phyloP scores from a whole-genome alignment of 306 rosid genomes.

The Cucumis hystrix region DNA sequence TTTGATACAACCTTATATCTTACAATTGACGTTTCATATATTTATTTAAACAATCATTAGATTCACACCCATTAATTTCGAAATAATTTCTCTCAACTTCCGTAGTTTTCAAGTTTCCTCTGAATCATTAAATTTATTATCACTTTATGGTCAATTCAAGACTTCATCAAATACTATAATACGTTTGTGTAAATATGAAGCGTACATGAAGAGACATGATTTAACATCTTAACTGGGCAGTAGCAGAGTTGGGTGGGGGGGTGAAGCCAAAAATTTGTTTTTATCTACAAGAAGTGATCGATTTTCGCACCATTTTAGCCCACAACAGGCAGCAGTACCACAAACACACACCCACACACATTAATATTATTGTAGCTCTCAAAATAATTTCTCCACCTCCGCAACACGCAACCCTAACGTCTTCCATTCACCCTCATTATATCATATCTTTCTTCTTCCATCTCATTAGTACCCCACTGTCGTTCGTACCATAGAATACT shows the following conservation, averaged over 20 bases:
- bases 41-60: not conserved
- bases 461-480: not conserved
- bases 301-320: not conserved
- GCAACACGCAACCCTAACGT: not conserved
- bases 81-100: not conserved
- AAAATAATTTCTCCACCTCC: not conserved
- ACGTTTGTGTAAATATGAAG: not conserved
- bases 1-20: not conserved
- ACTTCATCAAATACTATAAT: not conserved
- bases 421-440: not conserved
- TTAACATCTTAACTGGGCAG: not conserved
- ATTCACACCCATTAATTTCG: not conserved
- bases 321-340: no score
- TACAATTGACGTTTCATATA: not conserved
- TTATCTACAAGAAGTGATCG: not conserved
- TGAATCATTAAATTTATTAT: not conserved
- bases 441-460: not conserved
- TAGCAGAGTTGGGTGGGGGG: not conserved
- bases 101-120: not conserved
- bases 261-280: not conserved
- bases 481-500: not conserved
- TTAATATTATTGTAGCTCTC: not conserved
- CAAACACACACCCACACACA: no score
- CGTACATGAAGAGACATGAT: not conserved
- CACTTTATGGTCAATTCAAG: not conserved